phyloP scores from a whole-genome alignment of 257 asterid species.

The Salvia splendens region DNA sequence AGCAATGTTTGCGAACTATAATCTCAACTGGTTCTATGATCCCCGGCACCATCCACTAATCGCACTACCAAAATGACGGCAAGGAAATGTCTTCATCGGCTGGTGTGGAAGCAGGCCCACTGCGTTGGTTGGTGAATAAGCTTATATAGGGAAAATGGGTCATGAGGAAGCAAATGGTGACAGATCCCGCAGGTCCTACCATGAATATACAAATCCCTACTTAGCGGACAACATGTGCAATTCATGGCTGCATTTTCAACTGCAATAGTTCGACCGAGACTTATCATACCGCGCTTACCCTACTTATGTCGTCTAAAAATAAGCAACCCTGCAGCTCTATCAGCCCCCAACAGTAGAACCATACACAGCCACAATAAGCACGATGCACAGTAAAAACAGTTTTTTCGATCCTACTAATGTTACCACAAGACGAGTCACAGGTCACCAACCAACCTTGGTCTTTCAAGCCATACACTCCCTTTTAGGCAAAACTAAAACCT shows the following conservation, averaged over 20 bases:
- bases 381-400: neutral
- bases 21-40: neutral
- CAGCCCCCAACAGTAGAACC: neutral
- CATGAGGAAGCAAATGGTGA: too few relatives aligned
- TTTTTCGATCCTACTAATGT: neutral
- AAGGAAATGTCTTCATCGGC: neutral
- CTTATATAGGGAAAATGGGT: too few relatives aligned
- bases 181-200: too few relatives aligned
- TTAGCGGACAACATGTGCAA: neutral
- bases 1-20: too few relatives aligned
- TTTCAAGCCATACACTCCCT: neutral
- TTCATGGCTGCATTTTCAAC: neutral
- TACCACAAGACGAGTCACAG: neutral
- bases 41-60: neutral
- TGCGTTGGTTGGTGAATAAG: too few relatives aligned
- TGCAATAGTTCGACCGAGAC: neutral
- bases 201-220: too few relatives aligned
- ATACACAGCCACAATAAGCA: neutral
- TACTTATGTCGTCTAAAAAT: too few relatives aligned
- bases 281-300: neutral
- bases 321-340: too few relatives aligned
- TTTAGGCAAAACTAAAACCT: neutral
- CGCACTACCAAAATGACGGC: neutral
- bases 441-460: neutral
- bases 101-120: neutral